A percentile compares a stretch with the other conserved stretches of the same genome.
Evolutionary conservation across 768 basidiomycete genomes (phyloP).

Genomic region (Tricholomella constricta): DNA sequence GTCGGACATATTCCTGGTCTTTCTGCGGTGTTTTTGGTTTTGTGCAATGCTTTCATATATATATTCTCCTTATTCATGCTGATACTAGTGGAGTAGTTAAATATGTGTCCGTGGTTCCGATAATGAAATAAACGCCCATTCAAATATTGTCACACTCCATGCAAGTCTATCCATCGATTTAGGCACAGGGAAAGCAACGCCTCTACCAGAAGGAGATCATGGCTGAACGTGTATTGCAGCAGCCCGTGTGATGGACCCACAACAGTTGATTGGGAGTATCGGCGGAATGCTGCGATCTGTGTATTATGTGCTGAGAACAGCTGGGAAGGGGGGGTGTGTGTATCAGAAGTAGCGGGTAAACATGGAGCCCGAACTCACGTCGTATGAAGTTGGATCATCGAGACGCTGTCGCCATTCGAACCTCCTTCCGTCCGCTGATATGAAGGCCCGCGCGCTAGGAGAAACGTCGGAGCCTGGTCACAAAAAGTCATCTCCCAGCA

Average conservation of each 20-base stretch:
- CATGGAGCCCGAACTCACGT: conserved; percentile 44
- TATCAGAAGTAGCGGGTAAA: conserved; percentile 2
- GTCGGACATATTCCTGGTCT: conserved; percentile 13
- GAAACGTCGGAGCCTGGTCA: conserved; percentile 20
- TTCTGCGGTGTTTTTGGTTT: conserved; percentile 19
- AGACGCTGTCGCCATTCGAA: conserved; percentile 68
- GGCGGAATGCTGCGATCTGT: conserved; percentile 61
- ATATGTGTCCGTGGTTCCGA: conserved; percentile 20
- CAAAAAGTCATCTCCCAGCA: conserved; percentile 13
- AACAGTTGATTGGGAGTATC: conserved; percentile 50
- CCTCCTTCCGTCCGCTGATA: conserved; percentile 53
- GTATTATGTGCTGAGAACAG: conserved; percentile 49
- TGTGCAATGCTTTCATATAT: conserved; percentile 24
- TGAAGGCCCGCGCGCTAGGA: conserved; percentile 61
- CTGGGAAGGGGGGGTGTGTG: conserved; percentile 26
- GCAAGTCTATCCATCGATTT: conserved; percentile 74
- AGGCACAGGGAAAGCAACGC: conserved; percentile 66
- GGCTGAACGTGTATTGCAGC: conserved; percentile 63
- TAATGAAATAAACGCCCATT: conserved; percentile 15
- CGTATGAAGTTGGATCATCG: conserved; percentile 54
- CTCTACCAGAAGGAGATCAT: conserved; percentile 62
- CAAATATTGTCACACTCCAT: conserved; percentile 39
- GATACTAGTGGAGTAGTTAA: conserved; percentile 25
- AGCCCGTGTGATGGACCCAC: conserved; percentile 67
- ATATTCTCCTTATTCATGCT: conserved; percentile 21